phyloP scores from a whole-genome alignment of 352 stramenopile species.

The Globisporangium yorkense region DNA sequence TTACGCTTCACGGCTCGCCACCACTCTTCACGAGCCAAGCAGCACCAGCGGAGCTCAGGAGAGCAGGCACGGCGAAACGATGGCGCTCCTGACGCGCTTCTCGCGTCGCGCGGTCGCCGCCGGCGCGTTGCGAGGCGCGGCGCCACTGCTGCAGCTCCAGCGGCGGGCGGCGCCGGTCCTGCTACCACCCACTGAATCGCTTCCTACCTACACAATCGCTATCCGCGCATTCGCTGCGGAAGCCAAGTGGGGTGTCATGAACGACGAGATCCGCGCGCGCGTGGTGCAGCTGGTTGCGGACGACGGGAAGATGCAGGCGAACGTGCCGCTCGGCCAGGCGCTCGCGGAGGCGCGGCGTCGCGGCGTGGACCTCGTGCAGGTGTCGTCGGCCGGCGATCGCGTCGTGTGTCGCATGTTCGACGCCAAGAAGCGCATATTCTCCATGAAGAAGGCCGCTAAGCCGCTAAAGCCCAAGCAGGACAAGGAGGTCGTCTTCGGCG shows the following conservation, averaged over 20 bases:
- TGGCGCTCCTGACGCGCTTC: conserved; percentile 1
- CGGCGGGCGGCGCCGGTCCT: background rate
- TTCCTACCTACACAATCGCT: background rate
- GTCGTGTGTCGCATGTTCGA: conserved; percentile 67
- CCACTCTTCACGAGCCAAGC: too few relatives aligned
- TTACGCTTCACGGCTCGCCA: too few relatives aligned
- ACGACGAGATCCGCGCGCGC: conserved; percentile 50
- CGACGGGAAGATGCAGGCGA: conserved; percentile 36
- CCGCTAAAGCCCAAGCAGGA: conserved; percentile 57
- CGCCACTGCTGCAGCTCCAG: too few relatives aligned
- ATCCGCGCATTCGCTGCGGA: conserved; percentile 2
- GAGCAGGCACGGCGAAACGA: background rate
- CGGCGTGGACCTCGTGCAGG: conserved; percentile 72
- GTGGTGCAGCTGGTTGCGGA: conserved; percentile 54
- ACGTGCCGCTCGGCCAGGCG: conserved; percentile 47
- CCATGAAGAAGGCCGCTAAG: conserved; percentile 63
- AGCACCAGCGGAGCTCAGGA: background rate
- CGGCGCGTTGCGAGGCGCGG: background rate
- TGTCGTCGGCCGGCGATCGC: conserved; percentile 33
- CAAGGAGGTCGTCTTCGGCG: conserved; percentile 64
- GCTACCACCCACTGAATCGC: background rate
- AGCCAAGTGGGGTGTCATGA: conserved; percentile 48
- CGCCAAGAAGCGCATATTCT: conserved; percentile 66
- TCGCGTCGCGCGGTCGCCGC: background rate
- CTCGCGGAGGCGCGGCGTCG: conserved; percentile 36